Evolutionary conservation across 2,329 filamentous ascomycete species (phyloP), one percentile per base, ranked within the genome.

Genomic region (Thielaviopsis cerberus): DNA sequence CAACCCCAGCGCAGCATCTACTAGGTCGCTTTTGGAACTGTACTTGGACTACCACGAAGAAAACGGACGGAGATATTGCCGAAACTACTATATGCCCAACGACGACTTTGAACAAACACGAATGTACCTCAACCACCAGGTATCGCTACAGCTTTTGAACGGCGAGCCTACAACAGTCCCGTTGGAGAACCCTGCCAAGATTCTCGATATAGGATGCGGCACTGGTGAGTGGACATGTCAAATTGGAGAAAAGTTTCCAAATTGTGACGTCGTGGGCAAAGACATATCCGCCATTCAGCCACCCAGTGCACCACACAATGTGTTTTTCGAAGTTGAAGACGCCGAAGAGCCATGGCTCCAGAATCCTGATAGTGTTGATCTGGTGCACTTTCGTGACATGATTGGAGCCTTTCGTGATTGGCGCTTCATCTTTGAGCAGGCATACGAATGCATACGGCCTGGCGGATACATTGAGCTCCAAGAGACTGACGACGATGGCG

Each of bases 41-140:
- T 74, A 76, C 61, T 71, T 83, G 30, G 75, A 80, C 64, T 77
- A 78, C 62, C 71, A 78, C 57, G 70, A 76, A 61, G 80, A 84
- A 62, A 77, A 85, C 67, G 79, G 75, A 51, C 77, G 82, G 23
- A 74, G 82, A 62, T 82, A 81, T 65, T 81, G 82, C 64, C 72
- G 76, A 34, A 73, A 74, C 34, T 85, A 83, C 64, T 80, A 74
- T 66, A 81, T 84, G 74, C 82, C 82, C 15, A 83, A 83, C 66
- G 82, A 85, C 64, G 78, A 83, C 52, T 69, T 74, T 52, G 82
- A 85, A 65, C 80, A 83, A 66, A 78, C 79, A 52, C 78, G 82
- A 50, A 67, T 83, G 55, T 76, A 77, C 59, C 72, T 85, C 56
- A 71, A 79, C 45, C 80, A 85, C 62, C 80, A 83, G 65, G 76